Evolutionary conservation across 768 basidiomycete genomes (phyloP).

Genomic region (Dioszegia crocea): DNA sequence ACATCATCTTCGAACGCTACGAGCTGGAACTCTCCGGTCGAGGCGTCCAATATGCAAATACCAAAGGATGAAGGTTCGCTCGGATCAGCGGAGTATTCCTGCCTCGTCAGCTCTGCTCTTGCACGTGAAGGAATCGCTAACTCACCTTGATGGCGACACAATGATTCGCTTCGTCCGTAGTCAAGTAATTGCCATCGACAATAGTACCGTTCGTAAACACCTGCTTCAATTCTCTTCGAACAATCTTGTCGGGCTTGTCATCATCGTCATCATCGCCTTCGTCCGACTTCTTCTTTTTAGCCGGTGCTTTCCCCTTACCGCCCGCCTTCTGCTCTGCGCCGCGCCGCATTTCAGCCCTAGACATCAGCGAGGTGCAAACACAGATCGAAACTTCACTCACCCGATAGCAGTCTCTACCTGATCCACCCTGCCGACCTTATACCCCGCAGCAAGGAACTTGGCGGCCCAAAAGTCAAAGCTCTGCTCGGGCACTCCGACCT

Average conservation of each 20-base stretch:
- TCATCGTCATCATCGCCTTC: constrained; percentile 6
- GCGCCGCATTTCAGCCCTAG: constrained; percentile 7
- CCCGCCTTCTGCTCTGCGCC: constrained; percentile 50
- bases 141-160: constrained; percentile 76
- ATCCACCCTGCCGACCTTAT: constrained; percentile 77
- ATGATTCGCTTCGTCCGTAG: constrained; percentile 90
- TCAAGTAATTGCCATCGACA: constrained; percentile 80
- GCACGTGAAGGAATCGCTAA: background rate
- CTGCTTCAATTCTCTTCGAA: constrained; percentile 84
- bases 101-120: background rate
- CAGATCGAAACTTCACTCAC: constrained; percentile 17
- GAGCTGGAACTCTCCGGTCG: constrained; percentile 91
- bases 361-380: background rate
- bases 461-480: constrained; percentile 69
- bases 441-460: constrained; percentile 50
- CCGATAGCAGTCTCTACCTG: constrained; percentile 96
- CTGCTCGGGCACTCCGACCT: constrained; percentile 94
- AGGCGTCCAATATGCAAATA: constrained; percentile 83
- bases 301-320: constrained; percentile 66
- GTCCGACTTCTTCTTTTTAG: constrained; percentile 64
- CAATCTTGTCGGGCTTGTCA: constrained; percentile 62
- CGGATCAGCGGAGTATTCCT: constrained; percentile 22
- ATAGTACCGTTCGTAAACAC: constrained; percentile 96
- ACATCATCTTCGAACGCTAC: constrained; percentile 87
- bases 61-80: constrained; percentile 61